Evolutionary conservation across 1,139 yeast species (phyloP), one percentile per base, ranked within the genome.

Genomic region (Suhomyces wounanorum): DNA sequence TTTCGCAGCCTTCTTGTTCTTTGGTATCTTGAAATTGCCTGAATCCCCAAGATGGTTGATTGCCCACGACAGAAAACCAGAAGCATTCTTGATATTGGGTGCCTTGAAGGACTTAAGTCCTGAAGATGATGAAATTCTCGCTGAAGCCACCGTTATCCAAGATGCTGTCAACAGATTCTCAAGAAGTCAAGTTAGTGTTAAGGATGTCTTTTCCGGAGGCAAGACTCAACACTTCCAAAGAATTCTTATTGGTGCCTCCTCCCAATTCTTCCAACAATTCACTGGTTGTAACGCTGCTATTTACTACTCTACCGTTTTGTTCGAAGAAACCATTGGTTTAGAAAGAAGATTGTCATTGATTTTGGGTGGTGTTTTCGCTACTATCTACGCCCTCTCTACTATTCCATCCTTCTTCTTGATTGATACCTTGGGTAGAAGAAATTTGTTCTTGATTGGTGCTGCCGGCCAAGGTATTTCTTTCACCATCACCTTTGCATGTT

Each of bases 21-120:
- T 59, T 35, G 78, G 78, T 52, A 70, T 75, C 36, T 50, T 65
- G 41, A 62, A 62, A 48, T 72, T 82, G 61, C 88, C 88, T 14
- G 92, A 86, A 62, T 84, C 89, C 13, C 91, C 94, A 54, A 81
- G 92, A 73, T 87, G 88, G 88, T 75, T 86, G 57, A 70, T 85
- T 57, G 73, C 84, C 23, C 73, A 77, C 51, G 81, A 78, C 47
- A 74, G 81, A 56, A 68, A 70, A 52, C 76, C 77, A 43, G 84
- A 83, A 56, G 85, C 86, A 17, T 64, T 63, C 55, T 60, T 64
- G 46, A 65, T 78, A 16, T 70, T 79, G 57, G 72, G 69, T 50
- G 72, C 76, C 21, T 66, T 80, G 53, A 71, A 77, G 45, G 72
- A 65, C 44, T 59, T 70, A 53, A 54, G 51, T 48, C 60, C 56